Conservation (phyloP, 768 basidiomycete genomes). For the Russula abietina region DNA sequence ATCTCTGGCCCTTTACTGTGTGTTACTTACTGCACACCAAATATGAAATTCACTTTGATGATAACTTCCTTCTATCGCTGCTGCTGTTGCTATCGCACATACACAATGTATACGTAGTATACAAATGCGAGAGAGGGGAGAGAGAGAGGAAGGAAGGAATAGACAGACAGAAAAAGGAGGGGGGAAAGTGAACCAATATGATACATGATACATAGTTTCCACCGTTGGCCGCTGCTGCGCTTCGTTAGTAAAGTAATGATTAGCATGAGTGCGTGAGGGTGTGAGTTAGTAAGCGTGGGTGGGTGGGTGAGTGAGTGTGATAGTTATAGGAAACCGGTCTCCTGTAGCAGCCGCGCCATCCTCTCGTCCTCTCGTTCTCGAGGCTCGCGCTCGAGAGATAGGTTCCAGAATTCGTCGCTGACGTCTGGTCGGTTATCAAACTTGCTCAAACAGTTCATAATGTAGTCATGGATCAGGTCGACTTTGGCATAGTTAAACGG, state of each 20-base stretch:
- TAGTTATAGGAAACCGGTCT: conserved; percentile 72
- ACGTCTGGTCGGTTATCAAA: conserved; percentile 62
- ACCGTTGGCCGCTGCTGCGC: neutral
- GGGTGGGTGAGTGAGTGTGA: neutral
- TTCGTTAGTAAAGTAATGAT: neutral
- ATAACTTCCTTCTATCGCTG: conserved; percentile 7
- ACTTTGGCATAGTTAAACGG: conserved; percentile 81
- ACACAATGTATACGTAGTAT: neutral
- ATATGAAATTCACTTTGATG: neutral
- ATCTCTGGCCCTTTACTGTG: too few species aligned
- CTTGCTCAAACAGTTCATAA: conserved; percentile 72
- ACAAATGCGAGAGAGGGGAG: conserved; percentile 8
- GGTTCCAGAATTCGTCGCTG: conserved; percentile 75
- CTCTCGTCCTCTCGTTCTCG: conserved; percentile 95
- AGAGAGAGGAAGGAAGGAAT: neutral
- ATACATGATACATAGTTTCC: conserved; percentile 24
- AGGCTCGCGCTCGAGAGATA: conserved; percentile 84
- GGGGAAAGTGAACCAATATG: conserved; percentile 3
- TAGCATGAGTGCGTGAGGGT: neutral
- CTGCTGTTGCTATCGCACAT: neutral
- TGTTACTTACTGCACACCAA: too few species aligned
- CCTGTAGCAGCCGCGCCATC: conserved; percentile 85
- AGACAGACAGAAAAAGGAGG: neutral
- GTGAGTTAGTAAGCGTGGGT: too few species aligned
- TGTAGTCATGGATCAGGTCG: conserved; percentile 59